Conservation (phyloP, 495 filamentous ascomycete genomes). For the Penicillium coffeae region DNA sequence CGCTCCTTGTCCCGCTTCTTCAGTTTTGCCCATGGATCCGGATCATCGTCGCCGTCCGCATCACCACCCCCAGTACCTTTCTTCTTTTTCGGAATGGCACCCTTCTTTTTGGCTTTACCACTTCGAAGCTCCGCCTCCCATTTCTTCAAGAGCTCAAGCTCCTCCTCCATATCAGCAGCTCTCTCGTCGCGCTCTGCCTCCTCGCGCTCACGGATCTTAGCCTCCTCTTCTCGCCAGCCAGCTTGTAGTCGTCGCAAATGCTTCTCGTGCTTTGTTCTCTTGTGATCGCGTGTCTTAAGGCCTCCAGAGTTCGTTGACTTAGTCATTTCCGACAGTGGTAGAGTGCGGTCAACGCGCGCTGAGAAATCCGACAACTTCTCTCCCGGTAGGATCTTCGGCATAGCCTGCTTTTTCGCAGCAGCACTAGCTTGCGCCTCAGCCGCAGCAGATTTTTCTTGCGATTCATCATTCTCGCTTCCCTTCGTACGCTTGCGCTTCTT, state of each 20-base stretch:
- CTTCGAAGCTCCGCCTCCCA: conserved; percentile 47
- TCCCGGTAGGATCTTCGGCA: conserved; percentile 72
- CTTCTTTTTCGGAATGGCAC: conserved; percentile 31
- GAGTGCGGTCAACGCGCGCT: conserved; percentile 77
- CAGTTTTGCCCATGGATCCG: conserved; percentile 81
- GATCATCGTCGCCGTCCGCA: conserved; percentile 41
- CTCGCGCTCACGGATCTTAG: conserved; percentile 58
- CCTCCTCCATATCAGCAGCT: conserved; percentile 49
- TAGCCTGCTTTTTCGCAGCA: conserved; percentile 15
- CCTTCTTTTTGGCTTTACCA: conserved; percentile 58
- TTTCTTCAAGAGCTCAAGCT: conserved; percentile 42
- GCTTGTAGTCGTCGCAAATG: conserved; percentile 75
- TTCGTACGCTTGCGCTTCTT: conserved; percentile 47
- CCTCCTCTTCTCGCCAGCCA: conserved; percentile 76
- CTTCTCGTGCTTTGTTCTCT: conserved; percentile 75
- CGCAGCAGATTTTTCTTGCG: conserved; percentile 6
- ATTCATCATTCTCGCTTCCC: not conserved
- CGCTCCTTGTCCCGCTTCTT: conserved; percentile 55
- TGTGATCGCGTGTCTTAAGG: conserved; percentile 48
- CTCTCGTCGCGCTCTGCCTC: conserved; percentile 62
- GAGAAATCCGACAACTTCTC: conserved; percentile 80
- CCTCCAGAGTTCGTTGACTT: conserved; percentile 26
- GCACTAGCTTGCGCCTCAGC: not conserved
- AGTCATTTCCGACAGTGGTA: conserved; percentile 67
- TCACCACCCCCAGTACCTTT: conserved; percentile 32